Evolutionary conservation across 208 protist genomes (phyloP), one percentile per base, ranked within the genome.

Genomic region (Balamuthia mandrillaris): DNA sequence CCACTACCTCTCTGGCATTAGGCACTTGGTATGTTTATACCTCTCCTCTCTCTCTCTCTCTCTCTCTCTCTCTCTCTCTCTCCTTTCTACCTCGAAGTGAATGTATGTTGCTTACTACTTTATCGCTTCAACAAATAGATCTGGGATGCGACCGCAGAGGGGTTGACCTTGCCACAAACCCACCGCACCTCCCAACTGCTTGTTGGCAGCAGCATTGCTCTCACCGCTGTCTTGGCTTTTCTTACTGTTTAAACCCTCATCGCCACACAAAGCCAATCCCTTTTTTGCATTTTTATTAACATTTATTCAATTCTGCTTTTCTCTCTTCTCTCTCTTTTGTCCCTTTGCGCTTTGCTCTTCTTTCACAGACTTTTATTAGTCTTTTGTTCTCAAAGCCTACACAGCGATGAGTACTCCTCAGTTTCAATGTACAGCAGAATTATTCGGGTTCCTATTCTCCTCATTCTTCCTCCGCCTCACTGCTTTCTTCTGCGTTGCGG

Each of bases 111-210:
- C 12, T n/a, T 58, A 77, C 16, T 24, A 60, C 29, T 31, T 1
- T 39, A 72, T 14, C 16, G 49, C 56, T n/a, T 44, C 31, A 44
- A 45, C 33, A 31, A 2, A 24, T 49, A 81, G 54, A 31, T 70
- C 56, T 88, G 85, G 85, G 85, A 88, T 68, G 44, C 66, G 63
- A 75, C 75, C 41, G 31, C 61, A 14, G 84, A 88, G 61, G 85
- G 85, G 31, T 33, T 88, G 24, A 65, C 42, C 10, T 33, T 56
- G n/a, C 33, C 45, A 47, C 29, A 33, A 49, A 44, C 47, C 39
- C 65, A 87, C 51, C 27, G 2, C 21, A 56, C 39, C 33, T 54
- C 72, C 60, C 54, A 51, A 24, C 37, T 75, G 4, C 54, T 87
- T 63, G n/a, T 87, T 29, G 84, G 37, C 39, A 27, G 41, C 29